These are phyloP conservation scores for Vachellia pachyceras DNA, from an alignment of 306 rosid species.

Conservation along the genomic window DNA sequence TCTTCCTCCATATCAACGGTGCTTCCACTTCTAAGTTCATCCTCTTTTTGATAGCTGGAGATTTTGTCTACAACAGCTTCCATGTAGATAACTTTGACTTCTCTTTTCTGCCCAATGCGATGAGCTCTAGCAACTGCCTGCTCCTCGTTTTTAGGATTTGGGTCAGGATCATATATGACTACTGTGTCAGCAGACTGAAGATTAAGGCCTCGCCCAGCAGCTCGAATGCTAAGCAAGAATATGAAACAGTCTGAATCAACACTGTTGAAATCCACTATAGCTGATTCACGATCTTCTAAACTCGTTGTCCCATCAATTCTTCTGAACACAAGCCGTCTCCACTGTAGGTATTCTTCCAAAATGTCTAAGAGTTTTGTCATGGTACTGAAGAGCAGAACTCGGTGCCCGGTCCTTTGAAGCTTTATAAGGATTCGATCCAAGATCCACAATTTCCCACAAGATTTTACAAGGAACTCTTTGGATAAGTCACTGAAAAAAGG, in stretches of 20 bases:
- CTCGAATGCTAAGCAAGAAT: constrained; percentile 97
- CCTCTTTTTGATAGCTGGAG: constrained; percentile 92
- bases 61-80: constrained; percentile 97
- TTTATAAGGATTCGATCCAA: constrained; percentile 92
- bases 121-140: constrained; percentile 99
- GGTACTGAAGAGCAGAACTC: constrained; percentile 95
- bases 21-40: constrained; percentile 87
- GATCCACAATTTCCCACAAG: constrained; percentile 98
- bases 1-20: constrained; percentile 87
- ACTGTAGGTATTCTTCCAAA: constrained; percentile 95
- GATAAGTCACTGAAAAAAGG: constrained; percentile 89
- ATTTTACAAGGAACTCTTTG: constrained; percentile 83
- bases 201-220: constrained; percentile 99
- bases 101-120: constrained; percentile 97
- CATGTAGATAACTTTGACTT: constrained; percentile 97
- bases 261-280: constrained; percentile 89
- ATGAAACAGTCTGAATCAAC: constrained; percentile 88
- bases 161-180: constrained; percentile 97
- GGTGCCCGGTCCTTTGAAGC: constrained; percentile 92
- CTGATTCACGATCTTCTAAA: constrained; percentile 98
- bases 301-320: constrained; percentile 99
- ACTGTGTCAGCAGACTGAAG: constrained; percentile 99
- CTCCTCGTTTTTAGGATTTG: constrained; percentile 98
- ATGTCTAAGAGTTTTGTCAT: constrained; percentile 99
- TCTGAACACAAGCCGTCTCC: constrained; percentile 89